Percentiles rank a stretch among this genome's conserved stretches.
phyloP scores from a whole-genome alignment of 345 rosid species.

The Pistacia atlantica region DNA sequence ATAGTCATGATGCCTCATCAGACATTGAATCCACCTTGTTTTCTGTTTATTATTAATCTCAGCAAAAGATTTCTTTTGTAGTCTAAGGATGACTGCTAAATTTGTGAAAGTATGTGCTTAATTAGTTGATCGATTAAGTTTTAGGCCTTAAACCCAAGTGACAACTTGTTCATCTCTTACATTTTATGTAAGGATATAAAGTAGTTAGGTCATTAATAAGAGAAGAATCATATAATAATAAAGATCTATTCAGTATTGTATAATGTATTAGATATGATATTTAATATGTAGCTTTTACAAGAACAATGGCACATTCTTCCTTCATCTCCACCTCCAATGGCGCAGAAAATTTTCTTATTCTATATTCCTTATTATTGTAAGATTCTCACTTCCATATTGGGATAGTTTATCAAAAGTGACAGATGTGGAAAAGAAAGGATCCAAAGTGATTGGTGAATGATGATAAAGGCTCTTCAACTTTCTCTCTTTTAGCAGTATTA shows the following conservation, averaged over 20 bases:
- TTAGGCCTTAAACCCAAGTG: background rate
- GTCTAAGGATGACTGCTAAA: background rate
- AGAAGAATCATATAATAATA: background rate
- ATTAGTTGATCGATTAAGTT: background rate
- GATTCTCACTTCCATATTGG: constrained; percentile 11
- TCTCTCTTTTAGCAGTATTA: constrained; percentile 5
- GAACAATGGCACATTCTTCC: background rate
- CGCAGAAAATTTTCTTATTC: background rate
- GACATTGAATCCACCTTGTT: background rate
- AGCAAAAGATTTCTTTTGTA: background rate
- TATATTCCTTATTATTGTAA: background rate
- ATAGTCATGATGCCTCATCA: background rate
- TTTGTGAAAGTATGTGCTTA: background rate
- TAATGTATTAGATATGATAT: background rate
- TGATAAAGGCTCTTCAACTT: constrained; percentile 12
- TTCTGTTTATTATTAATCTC: background rate
- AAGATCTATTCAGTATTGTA: no score
- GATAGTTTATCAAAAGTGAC: constrained; percentile 22
- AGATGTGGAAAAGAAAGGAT: constrained; percentile 24
- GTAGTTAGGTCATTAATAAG: background rate
- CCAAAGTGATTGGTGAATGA: constrained; percentile 11
- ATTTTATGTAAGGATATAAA: background rate
- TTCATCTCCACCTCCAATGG: constrained; percentile 3
- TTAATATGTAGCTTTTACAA: background rate
- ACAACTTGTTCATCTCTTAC: background rate